Base-by-base conservation (phyloP, 2,329 filamentous ascomycete genomes). In the Erysiphe neolycopersici region DNA sequence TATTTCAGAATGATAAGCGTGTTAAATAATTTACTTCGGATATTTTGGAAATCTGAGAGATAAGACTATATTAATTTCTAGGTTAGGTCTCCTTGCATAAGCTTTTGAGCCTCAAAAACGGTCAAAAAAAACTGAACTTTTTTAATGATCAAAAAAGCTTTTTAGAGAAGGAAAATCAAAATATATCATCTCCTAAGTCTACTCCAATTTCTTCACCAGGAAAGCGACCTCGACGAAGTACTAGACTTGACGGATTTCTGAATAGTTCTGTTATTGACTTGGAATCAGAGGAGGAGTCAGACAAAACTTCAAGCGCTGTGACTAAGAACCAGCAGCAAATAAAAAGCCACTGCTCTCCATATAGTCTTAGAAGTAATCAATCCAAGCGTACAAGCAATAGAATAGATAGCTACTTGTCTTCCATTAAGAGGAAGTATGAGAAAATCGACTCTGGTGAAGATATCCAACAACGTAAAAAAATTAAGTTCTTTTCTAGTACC, bases 91-190 rank as follows among this genome's bases (percentile, higher is more conserved):
- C 59, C 13, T 61, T 64, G 30, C 56, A 64, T 31, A 54, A 62
- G 30, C 56, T 71, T 3, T 49, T 66, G 12, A 47, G 55, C 2
- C 57, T 65, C 26, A 54, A 60, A 10, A 65, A 67, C 53, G 67
- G 68, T 16, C 51, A 57, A 40, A 56, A 59, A 47, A 64, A 65
- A 16, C 55, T 70, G 18, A 53, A 62, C 32, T 49, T 56, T 14
- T 66, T 62, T 50, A 56, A 60, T 13, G 22, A 18, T 48, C 31
- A 41, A 45, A 44, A 53, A 47, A 38, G 45, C 17, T 43, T 46
- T 8, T 44, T 45, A 3, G 38, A 47, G n/a, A 45, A 38, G 40
- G 38, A 45, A 43, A 41, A 47, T 22, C 44, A 46, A n/a, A 40
- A 43, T 13, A 41, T 16, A 33, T 48, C 44, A 6, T 48, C 41